Evolutionary conservation across 768 basidiomycete genomes (phyloP).

Genomic region (Thelephora aurantiotincta): DNA sequence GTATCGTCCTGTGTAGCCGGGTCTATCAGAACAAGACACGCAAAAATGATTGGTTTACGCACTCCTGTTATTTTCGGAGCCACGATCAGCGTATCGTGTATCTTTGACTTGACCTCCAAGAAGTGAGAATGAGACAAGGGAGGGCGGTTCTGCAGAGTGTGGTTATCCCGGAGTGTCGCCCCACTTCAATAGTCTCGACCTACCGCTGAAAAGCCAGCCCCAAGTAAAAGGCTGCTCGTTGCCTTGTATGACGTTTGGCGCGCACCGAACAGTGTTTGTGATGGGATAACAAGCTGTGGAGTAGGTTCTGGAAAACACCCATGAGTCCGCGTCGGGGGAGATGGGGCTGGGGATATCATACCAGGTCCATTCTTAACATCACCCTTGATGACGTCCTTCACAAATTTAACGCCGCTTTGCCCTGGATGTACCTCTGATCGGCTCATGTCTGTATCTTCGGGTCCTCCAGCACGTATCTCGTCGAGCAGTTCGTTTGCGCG

Average conservation of each 20-base stretch:
- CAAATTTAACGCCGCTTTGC: too few species aligned
- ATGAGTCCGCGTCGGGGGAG: too few species aligned
- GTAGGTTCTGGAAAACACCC: too few species aligned
- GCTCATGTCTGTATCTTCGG: constrained; percentile 1
- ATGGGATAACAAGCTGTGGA: neutral
- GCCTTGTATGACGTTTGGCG: neutral
- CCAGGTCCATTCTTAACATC: too few species aligned
- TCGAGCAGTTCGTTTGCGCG: constrained; percentile 51
- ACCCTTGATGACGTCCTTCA: too few species aligned
- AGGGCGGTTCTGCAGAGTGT: neutral
- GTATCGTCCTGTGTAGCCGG: neutral
- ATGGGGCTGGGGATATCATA: too few species aligned
- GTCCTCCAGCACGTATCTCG: constrained; percentile 27
- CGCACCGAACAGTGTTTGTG: neutral
- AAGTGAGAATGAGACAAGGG: constrained; percentile 20
- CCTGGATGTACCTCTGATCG: too few species aligned
- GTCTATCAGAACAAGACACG: neutral
- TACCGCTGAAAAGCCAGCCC: constrained; percentile 1
- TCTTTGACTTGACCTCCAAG: constrained; percentile 42
- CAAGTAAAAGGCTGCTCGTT: constrained; percentile 31
- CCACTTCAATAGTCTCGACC: neutral
- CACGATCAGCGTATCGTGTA: constrained; percentile 52
- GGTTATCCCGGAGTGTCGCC: neutral
- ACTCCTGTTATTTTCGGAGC: constrained; percentile 39
- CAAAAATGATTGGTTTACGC: neutral